These are phyloP conservation scores for Saturnispora dispora DNA, from an alignment of 805 yeast genomes.

Conservation along the genomic window DNA sequence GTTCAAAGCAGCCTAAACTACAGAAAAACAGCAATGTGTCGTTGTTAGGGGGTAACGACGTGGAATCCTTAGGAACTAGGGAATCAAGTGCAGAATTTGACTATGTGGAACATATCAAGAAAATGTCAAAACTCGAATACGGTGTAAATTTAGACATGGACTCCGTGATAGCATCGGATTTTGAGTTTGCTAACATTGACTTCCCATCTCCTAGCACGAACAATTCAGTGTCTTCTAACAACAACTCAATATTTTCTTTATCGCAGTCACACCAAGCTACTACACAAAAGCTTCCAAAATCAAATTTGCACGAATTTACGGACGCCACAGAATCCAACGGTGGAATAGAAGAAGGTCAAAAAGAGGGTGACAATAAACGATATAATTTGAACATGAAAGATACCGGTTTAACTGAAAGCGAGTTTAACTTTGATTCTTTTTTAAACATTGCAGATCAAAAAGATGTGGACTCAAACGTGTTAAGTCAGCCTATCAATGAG, in stretches of 20 bases:
- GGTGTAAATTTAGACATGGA: constrained; percentile 21
- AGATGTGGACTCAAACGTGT: too few relatives aligned
- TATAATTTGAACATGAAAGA: not conserved
- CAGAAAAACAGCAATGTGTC: not conserved
- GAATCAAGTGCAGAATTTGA: constrained; percentile 18
- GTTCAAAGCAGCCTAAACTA: constrained; percentile 4
- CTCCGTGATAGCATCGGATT: constrained; percentile 1
- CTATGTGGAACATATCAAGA: constrained; percentile 30
- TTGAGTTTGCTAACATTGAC: constrained; percentile 1
- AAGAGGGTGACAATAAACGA: not conserved
- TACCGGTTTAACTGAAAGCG: constrained; percentile 8
- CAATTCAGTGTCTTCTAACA: constrained; percentile 21
- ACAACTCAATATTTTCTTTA: constrained; percentile 16
- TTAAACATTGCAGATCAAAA: constrained; percentile 24
- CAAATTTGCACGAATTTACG: not conserved
- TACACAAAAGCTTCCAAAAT: not conserved
- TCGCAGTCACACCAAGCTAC: not conserved
- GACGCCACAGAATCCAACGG: not conserved
- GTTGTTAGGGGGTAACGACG: not conserved
- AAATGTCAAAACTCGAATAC: constrained; percentile 29
- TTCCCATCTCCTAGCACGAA: constrained; percentile 21
- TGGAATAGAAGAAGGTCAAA: not conserved
- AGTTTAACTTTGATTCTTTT: constrained; percentile 26
- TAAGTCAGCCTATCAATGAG: not conserved
- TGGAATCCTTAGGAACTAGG: not conserved